Evolutionary conservation across 441 rosid genomes (phyloP).

Genomic region (Mallotus repandus): DNA sequence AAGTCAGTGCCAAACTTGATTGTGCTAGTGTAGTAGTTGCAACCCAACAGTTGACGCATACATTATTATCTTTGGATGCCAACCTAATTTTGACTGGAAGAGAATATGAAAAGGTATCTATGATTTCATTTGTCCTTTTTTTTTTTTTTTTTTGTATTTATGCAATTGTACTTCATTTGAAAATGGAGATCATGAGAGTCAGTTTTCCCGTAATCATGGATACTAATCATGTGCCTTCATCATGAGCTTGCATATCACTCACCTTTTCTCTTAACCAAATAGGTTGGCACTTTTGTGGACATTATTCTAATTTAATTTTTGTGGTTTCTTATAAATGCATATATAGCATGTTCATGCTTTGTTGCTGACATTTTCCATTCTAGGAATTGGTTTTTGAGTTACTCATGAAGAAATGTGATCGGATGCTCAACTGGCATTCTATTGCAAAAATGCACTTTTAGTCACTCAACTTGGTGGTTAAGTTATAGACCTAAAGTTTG

Average conservation of each 20-base stretch:
- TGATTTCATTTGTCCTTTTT: constrained; percentile 2
- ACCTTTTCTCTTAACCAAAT: background rate
- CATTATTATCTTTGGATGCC: constrained; percentile 41
- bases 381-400: background rate
- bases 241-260: background rate
- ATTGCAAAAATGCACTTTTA: background rate
- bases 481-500: background rate
- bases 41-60: constrained; percentile 47
- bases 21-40: constrained; percentile 64
- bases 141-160: background rate
- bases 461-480: background rate
- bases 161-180: constrained; percentile 13
- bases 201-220: background rate
- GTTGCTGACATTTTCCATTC: background rate
- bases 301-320: background rate
- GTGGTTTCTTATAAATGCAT: background rate
- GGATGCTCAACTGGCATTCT: background rate
- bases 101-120: constrained; percentile 60
- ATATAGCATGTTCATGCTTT: background rate
- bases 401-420: background rate
- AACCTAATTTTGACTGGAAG: constrained; percentile 35
- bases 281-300: background rate
- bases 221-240: background rate
- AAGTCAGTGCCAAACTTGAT: constrained; percentile 58
- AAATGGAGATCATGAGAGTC: background rate